phyloP scores from a whole-genome alignment of 2,329 filamentous ascomycete genomes.

The Pleomassaria siparia region DNA sequence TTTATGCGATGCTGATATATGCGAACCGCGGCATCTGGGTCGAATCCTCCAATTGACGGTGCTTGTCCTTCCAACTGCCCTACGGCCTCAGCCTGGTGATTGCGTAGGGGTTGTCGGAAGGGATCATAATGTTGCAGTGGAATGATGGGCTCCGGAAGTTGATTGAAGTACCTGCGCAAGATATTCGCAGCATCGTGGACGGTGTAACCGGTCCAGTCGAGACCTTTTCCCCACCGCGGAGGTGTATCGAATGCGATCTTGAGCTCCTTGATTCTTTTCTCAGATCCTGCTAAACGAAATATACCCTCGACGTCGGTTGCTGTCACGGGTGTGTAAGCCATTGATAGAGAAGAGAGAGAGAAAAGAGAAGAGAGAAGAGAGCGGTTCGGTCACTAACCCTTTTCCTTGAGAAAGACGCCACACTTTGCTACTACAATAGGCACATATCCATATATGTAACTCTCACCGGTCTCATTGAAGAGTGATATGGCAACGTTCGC shows the following conservation, averaged over 20 bases:
- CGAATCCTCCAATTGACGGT: conserved; percentile 72
- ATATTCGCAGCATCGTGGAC: conserved; percentile 98
- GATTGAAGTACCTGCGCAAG: conserved; percentile 90
- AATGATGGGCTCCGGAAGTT: conserved; percentile 94
- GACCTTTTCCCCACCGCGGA: conserved; percentile 83
- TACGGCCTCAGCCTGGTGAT: conserved; percentile 69
- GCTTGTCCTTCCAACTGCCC: conserved; percentile 64
- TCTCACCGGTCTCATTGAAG: conserved; percentile 86
- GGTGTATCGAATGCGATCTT: conserved; percentile 91
- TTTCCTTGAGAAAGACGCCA: conserved; percentile 95
- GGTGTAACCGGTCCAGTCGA: conserved; percentile 96
- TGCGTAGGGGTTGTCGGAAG: conserved; percentile 80
- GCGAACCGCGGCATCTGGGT: conserved; percentile 73
- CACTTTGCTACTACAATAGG: conserved; percentile 98
- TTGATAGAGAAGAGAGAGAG: too few relatives aligned
- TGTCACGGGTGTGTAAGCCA: conserved; percentile 46
- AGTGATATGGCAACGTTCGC: conserved; percentile 98
- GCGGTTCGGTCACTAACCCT: conserved; percentile 62
- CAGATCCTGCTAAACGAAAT: conserved; percentile 91
- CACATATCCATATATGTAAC: conserved; percentile 98
- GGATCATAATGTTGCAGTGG: conserved; percentile 89
- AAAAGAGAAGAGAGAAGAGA: too few relatives aligned
- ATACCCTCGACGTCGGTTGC: conserved; percentile 95
- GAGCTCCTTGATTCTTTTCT: conserved; percentile 97
- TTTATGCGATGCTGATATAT: conserved; percentile 90